Evolutionary conservation across 192 early-diverging fungal genomes (phyloP), one percentile per base, ranked within the genome.

Genomic region (Spizellomyces sp.): DNA sequence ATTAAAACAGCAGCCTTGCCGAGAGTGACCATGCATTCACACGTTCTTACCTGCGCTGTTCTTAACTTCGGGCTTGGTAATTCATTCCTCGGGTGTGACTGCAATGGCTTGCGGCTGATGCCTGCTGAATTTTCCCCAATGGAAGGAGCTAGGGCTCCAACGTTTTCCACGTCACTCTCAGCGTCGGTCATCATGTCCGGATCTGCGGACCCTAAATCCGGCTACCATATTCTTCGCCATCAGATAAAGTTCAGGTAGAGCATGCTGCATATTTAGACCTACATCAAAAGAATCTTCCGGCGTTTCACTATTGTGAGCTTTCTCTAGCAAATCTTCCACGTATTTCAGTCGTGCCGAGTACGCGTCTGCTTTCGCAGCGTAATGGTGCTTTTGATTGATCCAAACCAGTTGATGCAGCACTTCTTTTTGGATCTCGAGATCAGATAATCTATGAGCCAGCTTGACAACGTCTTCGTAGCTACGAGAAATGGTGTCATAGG

Each of bases 101-200:
- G 27, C 27, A 36, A 36, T 36, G 27, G 27, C 27, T 36, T 36
- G 27, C 3, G 27, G 27, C 27, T 36, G 27, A 36, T 36, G 27
- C 3, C 27, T 36, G 27, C 27, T 36, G 27, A 36, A 36, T 36
- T 36, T 36, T 0, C 27, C 27, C 27, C 27, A 36, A 2, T 0
- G 0, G 27, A 36, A 36, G 1, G 27, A 36, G 0, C 27, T 36
- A 36, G 27, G 27, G 27, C 1, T 36, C 27, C 27, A 36, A 36
- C 27, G 27, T 36, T 36, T 54, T 19, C 50, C 50, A 19, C 0
- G 17, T 54, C 50, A 19, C 50, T 54, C 50, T 62, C 67, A 10
- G 19, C 67, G 64, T 68, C 67, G 3, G 19, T 67, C 9, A 65
- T 9, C 67, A 63, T 63, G 4, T 68, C 67, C 62, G 67, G 67